Evolutionary conservation across 2,329 filamentous ascomycete species (phyloP).

Genomic region (Sporothrix dimorphospora): DNA sequence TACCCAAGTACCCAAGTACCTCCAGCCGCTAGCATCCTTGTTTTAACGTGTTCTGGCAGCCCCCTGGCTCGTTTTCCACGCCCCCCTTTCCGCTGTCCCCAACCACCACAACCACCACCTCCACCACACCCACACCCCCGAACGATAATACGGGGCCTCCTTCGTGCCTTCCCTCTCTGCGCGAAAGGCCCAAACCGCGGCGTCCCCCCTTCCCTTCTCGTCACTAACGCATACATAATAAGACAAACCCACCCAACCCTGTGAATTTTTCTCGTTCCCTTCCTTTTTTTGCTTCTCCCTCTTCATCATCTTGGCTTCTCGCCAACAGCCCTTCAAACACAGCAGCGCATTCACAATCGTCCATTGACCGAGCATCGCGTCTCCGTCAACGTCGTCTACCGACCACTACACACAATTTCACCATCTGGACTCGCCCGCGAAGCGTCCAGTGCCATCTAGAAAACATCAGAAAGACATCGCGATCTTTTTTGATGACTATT

Average conservation of each 20-base stretch:
- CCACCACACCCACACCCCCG: constrained; percentile 3
- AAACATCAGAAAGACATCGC: constrained; percentile 44
- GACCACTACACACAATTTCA: constrained; percentile 25
- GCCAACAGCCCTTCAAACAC: constrained; percentile 25
- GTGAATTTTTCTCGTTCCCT: constrained; percentile 20
- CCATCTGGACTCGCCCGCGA: constrained; percentile 41
- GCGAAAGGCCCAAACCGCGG: constrained; percentile 24
- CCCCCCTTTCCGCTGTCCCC: constrained; percentile 13
- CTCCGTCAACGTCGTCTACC: constrained; percentile 12
- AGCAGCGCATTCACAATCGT: background rate
- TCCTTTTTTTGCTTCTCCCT: constrained; percentile 17
- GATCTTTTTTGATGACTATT: constrained; percentile 40
- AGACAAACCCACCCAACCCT: constrained; percentile 27
- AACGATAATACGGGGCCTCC: background rate
- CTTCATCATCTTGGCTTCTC: constrained; percentile 29
- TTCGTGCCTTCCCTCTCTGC: constrained; percentile 18
- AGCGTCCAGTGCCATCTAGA: constrained; percentile 46
- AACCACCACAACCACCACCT: constrained; percentile 12
- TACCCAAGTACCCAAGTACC: constrained; percentile 27
- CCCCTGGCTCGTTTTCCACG: constrained; percentile 3
- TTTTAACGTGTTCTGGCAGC: constrained; percentile 27
- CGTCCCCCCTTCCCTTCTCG: constrained; percentile 22
- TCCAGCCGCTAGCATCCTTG: constrained; percentile 29
- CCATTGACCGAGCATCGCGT: constrained; percentile 25
- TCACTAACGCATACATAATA: constrained; percentile 29